Conservation (phyloP, 164 flowering plant genomes). For the Nymphaea thermarum region DNA sequence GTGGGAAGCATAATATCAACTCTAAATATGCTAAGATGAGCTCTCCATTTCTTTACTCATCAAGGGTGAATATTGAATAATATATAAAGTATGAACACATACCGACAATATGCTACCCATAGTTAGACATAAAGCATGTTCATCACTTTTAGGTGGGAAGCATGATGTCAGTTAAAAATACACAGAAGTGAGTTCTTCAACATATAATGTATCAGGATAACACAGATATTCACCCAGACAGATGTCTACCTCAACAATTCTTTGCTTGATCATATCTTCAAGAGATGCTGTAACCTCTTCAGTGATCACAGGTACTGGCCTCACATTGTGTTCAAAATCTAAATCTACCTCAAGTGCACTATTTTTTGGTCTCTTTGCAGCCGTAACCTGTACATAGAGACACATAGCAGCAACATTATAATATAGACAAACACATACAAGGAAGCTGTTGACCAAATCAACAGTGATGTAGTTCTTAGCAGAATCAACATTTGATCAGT, state of each 20-base stretch:
- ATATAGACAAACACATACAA: too few relatives aligned
- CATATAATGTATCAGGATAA: background rate
- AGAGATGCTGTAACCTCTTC: constrained; percentile 74
- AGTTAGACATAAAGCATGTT: background rate
- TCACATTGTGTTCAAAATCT: constrained; percentile 86
- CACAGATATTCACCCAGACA: background rate
- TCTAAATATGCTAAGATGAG: too few relatives aligned
- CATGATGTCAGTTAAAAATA: background rate
- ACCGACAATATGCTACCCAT: background rate
- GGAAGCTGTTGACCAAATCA: too few relatives aligned
- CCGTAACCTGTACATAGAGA: constrained; percentile 45
- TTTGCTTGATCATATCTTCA: constrained; percentile 67
- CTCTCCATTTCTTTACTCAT: too few relatives aligned
- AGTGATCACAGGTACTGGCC: constrained; percentile 82
- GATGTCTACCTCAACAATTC: constrained; percentile 58
- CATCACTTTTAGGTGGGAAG: background rate
- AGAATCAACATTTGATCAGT: too few relatives aligned
- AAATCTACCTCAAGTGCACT: constrained; percentile 94
- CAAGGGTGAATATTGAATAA: too few relatives aligned
- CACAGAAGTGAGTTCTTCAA: background rate
- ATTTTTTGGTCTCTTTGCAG: constrained; percentile 68
- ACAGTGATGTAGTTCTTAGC: too few relatives aligned
- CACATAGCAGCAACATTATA: background rate
- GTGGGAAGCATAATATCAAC: too few relatives aligned
- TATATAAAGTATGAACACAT: too few relatives aligned